A percentile compares a stretch with the other conserved stretches of the same genome.
phyloP scores from a whole-genome alignment of 2,329 filamentous ascomycete species.

The Trichoderma citrinoviride region DNA sequence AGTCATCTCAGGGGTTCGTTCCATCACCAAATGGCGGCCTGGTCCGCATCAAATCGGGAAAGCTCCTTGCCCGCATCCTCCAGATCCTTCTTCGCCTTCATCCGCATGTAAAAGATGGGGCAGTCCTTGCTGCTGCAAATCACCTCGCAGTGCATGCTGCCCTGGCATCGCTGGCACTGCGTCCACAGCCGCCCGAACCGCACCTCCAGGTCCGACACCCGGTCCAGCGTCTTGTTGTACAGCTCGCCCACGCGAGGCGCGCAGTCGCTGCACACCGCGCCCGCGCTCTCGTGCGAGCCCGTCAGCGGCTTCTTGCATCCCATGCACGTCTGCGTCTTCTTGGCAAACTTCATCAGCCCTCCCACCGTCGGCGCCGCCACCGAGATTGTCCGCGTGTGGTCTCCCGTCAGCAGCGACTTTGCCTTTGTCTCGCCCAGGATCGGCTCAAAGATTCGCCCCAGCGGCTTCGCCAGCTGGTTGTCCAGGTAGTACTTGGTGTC shows the following conservation, averaged over 20 bases:
- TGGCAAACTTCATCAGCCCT: constrained; percentile 96
- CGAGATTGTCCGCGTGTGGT: constrained; percentile 91
- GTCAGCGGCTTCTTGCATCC: constrained; percentile 96
- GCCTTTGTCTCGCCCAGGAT: constrained; percentile 94
- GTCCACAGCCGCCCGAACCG: constrained; percentile 93
- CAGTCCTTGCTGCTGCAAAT: constrained; percentile 96
- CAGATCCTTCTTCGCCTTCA: constrained; percentile 99
- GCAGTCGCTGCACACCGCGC: constrained; percentile 87
- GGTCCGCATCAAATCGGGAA: constrained; percentile 82
- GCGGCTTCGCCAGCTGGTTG: constrained; percentile 93
- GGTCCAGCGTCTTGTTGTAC: constrained; percentile 86
- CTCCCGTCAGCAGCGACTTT: constrained; percentile 79
- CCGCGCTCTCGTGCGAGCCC: constrained; percentile 72
- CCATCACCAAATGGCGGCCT: constrained; percentile 61
- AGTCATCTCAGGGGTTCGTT: not conserved
- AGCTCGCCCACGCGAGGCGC: constrained; percentile 82
- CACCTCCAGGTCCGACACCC: constrained; percentile 88
- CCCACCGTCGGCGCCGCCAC: constrained; percentile 89
- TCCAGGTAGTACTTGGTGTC: constrained; percentile 98
- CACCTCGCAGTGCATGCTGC: constrained; percentile 96
- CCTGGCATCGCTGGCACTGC: constrained; percentile 96
- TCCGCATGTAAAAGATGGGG: constrained; percentile 99
- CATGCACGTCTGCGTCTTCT: constrained; percentile 98
- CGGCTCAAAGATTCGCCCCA: constrained; percentile 94
- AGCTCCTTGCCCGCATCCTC: constrained; percentile 93